Evolutionary conservation across 805 yeast genomes (phyloP), one percentile per base, ranked within the genome.

Genomic region (Ogataea siamensis): DNA sequence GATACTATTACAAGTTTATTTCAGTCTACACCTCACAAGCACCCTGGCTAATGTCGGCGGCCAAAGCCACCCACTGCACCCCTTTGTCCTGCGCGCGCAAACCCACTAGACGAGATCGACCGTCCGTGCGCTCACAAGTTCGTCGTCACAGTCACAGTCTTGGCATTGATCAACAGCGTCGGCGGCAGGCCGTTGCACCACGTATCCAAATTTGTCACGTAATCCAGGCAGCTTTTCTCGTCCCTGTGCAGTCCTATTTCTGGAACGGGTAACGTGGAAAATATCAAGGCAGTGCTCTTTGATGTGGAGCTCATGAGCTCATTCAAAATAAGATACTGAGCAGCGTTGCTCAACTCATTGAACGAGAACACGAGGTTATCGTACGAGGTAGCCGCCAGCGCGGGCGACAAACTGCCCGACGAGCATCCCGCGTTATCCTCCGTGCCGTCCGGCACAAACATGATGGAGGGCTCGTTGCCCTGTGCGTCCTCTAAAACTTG

Each of bases 61-160:
- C n/a, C n/a, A n/a, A n/a, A n/a, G n/a, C n/a, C n/a, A n/a, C n/a
- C n/a, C n/a, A n/a, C n/a, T n/a, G n/a, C n/a, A n/a, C n/a, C n/a
- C n/a, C n/a, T n/a, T n/a, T n/a, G n/a, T n/a, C n/a, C n/a, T n/a
- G n/a, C n/a, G n/a, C n/a, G n/a, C n/a, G n/a, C n/a, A n/a, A n/a
- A n/a, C n/a, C n/a, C n/a, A n/a, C n/a, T n/a, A n/a, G n/a, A n/a
- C n/a, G n/a, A n/a, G n/a, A n/a, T n/a, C n/a, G n/a, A n/a, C n/a
- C n/a, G n/a, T n/a, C n/a, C n/a, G n/a, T n/a, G n/a, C 2, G 19
- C 7, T 40, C 31, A 89, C 45, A 91, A 66, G 22, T 95, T 93
- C 5, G 97, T 89, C 0, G 99, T 91, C 2, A 91, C 99, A 0
- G 99, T 93, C 71, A 93, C 88, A 0, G 95, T 83, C 64, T 87